Evolutionary conservation across 345 rosid genomes (phyloP).

Genomic region (Citropsis articulata): DNA sequence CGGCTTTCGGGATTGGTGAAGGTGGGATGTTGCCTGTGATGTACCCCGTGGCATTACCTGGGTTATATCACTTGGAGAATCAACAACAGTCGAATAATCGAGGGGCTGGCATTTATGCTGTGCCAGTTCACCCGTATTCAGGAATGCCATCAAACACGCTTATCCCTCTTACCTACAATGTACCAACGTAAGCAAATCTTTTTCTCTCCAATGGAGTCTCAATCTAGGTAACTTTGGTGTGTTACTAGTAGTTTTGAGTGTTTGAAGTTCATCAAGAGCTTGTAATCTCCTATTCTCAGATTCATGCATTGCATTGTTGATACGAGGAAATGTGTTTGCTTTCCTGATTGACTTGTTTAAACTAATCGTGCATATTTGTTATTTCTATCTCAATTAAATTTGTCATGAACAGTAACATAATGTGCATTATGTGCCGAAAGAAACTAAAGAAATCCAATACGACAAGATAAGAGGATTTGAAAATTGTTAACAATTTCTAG

Average conservation of each 20-base stretch:
- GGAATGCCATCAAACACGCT: slow-evolving; percentile 73
- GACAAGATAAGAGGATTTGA: not conserved
- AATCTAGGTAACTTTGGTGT: not conserved
- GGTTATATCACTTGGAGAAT: slow-evolving; percentile 34
- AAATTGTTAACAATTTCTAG: not conserved
- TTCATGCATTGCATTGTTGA: not conserved
- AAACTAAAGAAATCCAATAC: not conserved
- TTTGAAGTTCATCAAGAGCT: not conserved
- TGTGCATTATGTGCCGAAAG: not conserved
- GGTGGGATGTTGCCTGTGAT: slow-evolving; percentile 56
- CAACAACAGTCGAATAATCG: slow-evolving; percentile 59
- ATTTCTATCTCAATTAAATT: not conserved
- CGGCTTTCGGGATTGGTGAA: slow-evolving; percentile 43
- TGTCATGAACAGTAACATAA: not conserved
- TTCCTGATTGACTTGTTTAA: not conserved
- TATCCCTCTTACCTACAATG: slow-evolving; percentile 82
- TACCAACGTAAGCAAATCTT: slow-evolving; percentile 70
- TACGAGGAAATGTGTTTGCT: not conserved
- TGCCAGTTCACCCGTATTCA: slow-evolving; percentile 61
- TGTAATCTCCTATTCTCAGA: not conserved
- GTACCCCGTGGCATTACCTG: slow-evolving; percentile 56
- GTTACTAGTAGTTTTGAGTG: not conserved
- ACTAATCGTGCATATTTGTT: not conserved
- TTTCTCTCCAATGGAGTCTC: not conserved
- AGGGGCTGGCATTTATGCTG: slow-evolving; percentile 89